Percentiles rank a stretch among this genome's conserved stretches.
Evolutionary conservation across 495 filamentous ascomycete species (phyloP).

Genomic region (Delitschia confertaspora): DNA sequence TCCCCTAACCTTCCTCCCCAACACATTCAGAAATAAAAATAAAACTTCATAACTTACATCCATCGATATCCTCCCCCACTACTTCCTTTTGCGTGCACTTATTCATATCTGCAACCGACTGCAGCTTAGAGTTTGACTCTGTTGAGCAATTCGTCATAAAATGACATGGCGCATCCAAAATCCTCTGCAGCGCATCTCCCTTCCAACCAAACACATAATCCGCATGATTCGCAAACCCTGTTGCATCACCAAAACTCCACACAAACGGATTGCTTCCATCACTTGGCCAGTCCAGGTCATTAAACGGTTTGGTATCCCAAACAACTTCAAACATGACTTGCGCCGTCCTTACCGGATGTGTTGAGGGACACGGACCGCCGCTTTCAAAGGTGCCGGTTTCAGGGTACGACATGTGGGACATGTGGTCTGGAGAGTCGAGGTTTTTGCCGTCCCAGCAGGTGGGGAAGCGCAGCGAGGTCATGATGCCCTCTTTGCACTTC

Average conservation of each 20-base stretch:
- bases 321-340: slow-evolving; percentile 24
- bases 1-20: too few species aligned
- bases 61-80: slow-evolving; percentile 41
- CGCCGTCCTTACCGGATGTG: slow-evolving; percentile 21
- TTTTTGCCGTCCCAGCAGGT: slow-evolving; percentile 47
- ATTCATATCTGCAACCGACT: slow-evolving; percentile 40
- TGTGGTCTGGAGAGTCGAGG: slow-evolving; percentile 45
- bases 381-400: slow-evolving; percentile 20
- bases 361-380: slow-evolving; percentile 18
- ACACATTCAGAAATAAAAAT: not conserved
- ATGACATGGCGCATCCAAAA: slow-evolving; percentile 39
- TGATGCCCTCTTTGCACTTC: slow-evolving; percentile 19
- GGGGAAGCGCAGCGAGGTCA: slow-evolving; percentile 17
- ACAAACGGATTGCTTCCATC: slow-evolving; percentile 22
- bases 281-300: slow-evolving; percentile 17
- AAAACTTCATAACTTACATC: slow-evolving; percentile 38
- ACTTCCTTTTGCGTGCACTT: slow-evolving; percentile 39
- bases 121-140: slow-evolving; percentile 35
- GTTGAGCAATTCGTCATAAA: slow-evolving; percentile 34
- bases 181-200: slow-evolving; percentile 15
- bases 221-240: slow-evolving; percentile 35
- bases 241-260: slow-evolving; percentile 23
- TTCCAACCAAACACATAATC: slow-evolving; percentile 34
- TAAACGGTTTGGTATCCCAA: slow-evolving; percentile 22
- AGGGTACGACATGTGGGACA: slow-evolving; percentile 35